Evolutionary conservation across 2,329 filamentous ascomycete genomes (phyloP).

Genomic region (Paraphaeosphaeria sporulosa): DNA sequence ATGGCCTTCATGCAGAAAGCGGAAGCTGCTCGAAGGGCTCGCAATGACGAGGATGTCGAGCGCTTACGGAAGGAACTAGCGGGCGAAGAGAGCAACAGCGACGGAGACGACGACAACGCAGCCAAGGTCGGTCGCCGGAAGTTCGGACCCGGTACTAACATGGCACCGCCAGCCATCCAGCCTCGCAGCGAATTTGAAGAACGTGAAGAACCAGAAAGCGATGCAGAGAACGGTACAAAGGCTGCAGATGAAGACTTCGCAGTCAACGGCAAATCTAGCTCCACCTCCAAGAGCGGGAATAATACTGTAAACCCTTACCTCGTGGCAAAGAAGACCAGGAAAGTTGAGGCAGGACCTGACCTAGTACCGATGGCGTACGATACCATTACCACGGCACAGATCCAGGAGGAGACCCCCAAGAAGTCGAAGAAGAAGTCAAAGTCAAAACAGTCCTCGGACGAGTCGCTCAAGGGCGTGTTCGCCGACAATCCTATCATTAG

Average conservation of each 20-base stretch:
- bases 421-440: conserved; percentile 28
- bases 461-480: conserved; percentile 25
- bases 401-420: conserved; percentile 14
- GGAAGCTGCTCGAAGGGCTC: conserved; percentile 77
- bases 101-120: conserved; percentile 61
- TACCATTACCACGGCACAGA: conserved; percentile 14
- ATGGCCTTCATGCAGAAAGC: conserved; percentile 97
- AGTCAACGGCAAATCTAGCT: conserved; percentile 25
- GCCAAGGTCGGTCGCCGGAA: conserved; percentile 72
- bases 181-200: conserved; percentile 67
- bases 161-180: conserved; percentile 39
- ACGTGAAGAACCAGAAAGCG: conserved; percentile 58
- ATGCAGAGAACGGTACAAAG: conserved; percentile 32
- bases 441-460: conserved; percentile 29
- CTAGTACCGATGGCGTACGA: conserved; percentile 25
- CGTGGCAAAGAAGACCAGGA: conserved; percentile 40
- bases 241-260: conserved; percentile 41
- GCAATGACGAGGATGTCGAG: conserved; percentile 75
- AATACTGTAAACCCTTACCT: conserved; percentile 44
- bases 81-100: conserved; percentile 63
- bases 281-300: conserved; percentile 16
- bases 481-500: conserved; percentile 42
- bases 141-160: conserved; percentile 64
- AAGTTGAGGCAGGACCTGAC: conserved; percentile 23
- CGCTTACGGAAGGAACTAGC: conserved; percentile 72